Percentiles rank a stretch among this genome's conserved stretches.
Evolutionary conservation across 2,329 filamentous ascomycete genomes (phyloP).

Genomic region (Sporothrix mexicana): DNA sequence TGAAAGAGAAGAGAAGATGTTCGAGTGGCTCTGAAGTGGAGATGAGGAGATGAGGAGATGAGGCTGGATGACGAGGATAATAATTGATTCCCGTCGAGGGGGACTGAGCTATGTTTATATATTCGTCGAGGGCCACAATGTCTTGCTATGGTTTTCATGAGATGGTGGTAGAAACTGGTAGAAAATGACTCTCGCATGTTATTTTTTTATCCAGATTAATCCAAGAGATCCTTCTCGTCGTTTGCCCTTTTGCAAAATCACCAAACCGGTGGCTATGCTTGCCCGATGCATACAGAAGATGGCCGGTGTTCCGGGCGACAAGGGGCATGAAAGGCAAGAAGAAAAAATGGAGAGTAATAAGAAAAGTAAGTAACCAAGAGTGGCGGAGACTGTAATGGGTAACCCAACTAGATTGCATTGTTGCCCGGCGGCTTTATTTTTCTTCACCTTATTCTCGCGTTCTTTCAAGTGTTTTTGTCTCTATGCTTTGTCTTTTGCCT

Average conservation of each 20-base stretch:
- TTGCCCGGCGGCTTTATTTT: background rate
- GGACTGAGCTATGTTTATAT: background rate
- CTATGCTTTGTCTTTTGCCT: background rate
- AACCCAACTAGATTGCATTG: background rate
- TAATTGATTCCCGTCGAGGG: background rate
- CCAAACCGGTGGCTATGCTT: slow-evolving; percentile 35
- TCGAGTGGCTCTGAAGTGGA: background rate
- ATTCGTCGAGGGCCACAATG: background rate
- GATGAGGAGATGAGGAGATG: background rate
- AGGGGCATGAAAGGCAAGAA: background rate
- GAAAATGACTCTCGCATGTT: background rate
- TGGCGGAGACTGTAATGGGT: background rate
- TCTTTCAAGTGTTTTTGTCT: background rate
- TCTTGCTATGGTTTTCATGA: background rate
- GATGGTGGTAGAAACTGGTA: too few relatives aligned
- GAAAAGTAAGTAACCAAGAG: background rate
- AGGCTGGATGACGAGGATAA: background rate
- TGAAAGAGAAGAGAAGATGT: background rate
- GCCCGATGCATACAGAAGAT: slow-evolving; percentile 7
- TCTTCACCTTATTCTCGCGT: too few relatives aligned
- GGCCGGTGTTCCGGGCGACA: slow-evolving; percentile 30
- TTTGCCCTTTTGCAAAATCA: slow-evolving; percentile 16
- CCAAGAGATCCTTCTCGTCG: slow-evolving; percentile 1
- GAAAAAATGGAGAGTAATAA: too few relatives aligned
- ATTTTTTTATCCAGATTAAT: slow-evolving; percentile 20